A percentile compares a stretch with the other conserved stretches of the same genome.
phyloP scores from a whole-genome alignment of 257 asterid genomes.

The Mitragyna speciosa region DNA sequence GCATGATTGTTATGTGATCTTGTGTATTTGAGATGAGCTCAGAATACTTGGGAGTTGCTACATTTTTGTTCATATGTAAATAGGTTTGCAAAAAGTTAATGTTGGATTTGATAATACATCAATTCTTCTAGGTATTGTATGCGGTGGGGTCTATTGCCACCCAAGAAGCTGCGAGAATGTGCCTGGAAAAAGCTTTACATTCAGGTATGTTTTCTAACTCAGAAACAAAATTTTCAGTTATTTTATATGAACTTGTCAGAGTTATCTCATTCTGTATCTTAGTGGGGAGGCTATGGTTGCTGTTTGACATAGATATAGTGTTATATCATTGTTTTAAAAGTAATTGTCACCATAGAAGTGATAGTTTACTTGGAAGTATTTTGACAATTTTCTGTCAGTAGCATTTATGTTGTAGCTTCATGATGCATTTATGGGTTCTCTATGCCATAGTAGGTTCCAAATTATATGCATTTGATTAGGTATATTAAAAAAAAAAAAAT shows the following conservation, averaged over 20 bases:
- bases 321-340: background rate
- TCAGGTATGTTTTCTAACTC: constrained; percentile 28
- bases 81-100: background rate
- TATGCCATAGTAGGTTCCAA: background rate
- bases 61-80: background rate
- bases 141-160: constrained; percentile 89
- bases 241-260: background rate
- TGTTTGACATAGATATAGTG: background rate
- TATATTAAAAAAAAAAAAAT: background rate
- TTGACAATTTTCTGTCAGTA: background rate
- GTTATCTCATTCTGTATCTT: background rate
- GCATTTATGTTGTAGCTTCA: background rate
- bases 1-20: background rate
- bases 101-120: background rate
- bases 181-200: constrained; percentile 85
- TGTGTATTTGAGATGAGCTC: background rate
- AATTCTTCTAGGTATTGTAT: constrained; percentile 50
- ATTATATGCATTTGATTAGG: background rate
- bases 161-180: constrained; percentile 72
- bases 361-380: background rate
- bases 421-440: background rate
- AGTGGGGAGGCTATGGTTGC: background rate
- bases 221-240: background rate
- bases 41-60: background rate
- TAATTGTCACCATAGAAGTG: background rate